These are phyloP conservation scores for Saccharomyces hybrid DNA, from an alignment of 1,139 yeast genomes.

Conservation along the genomic window DNA sequence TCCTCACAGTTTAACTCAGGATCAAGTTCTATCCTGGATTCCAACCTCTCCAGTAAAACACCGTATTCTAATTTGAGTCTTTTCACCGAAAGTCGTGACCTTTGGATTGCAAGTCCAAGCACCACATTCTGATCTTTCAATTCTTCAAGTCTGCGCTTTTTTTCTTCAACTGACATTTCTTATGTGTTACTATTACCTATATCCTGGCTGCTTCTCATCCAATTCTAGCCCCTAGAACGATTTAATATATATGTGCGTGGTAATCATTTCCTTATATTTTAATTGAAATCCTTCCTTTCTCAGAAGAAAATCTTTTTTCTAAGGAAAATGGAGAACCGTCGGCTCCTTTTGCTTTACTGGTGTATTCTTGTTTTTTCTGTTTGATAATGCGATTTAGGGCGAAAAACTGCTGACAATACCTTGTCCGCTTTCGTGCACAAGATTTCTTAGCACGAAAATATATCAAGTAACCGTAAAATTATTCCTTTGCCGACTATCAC, in stretches of 20 bases:
- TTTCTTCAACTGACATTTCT: conserved; percentile 38
- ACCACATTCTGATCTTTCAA: conserved; percentile 76
- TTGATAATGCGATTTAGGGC: conserved; percentile 1
- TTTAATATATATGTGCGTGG: not conserved
- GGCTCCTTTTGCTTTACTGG: conserved; percentile 1
- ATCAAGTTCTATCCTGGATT: conserved; percentile 40
- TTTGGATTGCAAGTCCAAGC: conserved; percentile 66
- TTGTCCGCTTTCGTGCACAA: not conserved
- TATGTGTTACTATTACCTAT: not conserved
- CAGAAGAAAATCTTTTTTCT: not conserved
- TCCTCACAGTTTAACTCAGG: conserved; percentile 27
- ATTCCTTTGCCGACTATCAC: not conserved
- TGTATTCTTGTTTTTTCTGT: not conserved
- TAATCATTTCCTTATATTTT: not conserved
- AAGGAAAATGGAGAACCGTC: conserved; percentile 1
- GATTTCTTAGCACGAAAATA: not conserved
- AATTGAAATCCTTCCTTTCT: not conserved
- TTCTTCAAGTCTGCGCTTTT: conserved; percentile 64
- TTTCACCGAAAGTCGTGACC: conserved; percentile 72
- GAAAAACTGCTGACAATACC: not conserved
- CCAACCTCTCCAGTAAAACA: conserved; percentile 70
- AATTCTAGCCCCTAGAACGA: not conserved
- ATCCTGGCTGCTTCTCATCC: not conserved
- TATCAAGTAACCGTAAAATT: not conserved
- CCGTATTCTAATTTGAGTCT: conserved; percentile 79